phyloP scores from a whole-genome alignment of 2,329 filamentous ascomycete species.

The Diaporthe citri region DNA sequence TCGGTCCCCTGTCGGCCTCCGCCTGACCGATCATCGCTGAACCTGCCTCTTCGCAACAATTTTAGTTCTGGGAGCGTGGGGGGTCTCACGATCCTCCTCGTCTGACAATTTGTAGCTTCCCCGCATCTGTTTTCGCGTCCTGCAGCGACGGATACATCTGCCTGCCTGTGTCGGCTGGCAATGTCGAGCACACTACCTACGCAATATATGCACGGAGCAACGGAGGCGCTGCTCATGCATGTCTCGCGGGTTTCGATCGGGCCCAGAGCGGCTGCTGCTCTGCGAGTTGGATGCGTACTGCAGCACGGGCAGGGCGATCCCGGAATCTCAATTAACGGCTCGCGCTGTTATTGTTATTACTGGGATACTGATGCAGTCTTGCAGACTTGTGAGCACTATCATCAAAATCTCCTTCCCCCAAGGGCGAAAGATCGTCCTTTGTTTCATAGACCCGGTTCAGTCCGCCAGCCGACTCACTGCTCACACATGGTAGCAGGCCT shows the following conservation, averaged over 20 bases:
- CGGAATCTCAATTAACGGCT: neutral
- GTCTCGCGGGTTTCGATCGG: constrained; percentile 29
- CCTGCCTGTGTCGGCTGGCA: constrained; percentile 3
- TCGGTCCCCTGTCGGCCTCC: constrained; percentile 20
- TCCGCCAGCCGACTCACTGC: neutral
- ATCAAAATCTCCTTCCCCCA: constrained; percentile 15
- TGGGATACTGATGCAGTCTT: constrained; percentile 8
- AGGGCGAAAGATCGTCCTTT: constrained; percentile 5
- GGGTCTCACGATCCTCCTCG: constrained; percentile 19
- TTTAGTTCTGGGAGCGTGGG: neutral
- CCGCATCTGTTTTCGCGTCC: constrained; percentile 26
- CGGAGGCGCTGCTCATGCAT: neutral
- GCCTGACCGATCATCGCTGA: constrained; percentile 10
- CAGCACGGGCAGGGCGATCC: constrained; percentile 13
- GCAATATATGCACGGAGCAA: constrained; percentile 16
- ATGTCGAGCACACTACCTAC: neutral
- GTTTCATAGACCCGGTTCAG: constrained; percentile 12
- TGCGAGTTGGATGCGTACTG: constrained; percentile 12
- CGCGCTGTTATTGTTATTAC: constrained; percentile 1
- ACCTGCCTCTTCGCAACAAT: constrained; percentile 20
- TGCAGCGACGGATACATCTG: constrained; percentile 7
- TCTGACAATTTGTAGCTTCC: constrained; percentile 19
- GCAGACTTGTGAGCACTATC: constrained; percentile 7
- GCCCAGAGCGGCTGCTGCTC: constrained; percentile 5
- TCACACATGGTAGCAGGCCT: constrained; percentile 14